Evolutionary conservation across 108 stramenopile genomes (phyloP), one percentile per base, ranked within the genome.

Genomic region (Epithemia pelagica): DNA sequence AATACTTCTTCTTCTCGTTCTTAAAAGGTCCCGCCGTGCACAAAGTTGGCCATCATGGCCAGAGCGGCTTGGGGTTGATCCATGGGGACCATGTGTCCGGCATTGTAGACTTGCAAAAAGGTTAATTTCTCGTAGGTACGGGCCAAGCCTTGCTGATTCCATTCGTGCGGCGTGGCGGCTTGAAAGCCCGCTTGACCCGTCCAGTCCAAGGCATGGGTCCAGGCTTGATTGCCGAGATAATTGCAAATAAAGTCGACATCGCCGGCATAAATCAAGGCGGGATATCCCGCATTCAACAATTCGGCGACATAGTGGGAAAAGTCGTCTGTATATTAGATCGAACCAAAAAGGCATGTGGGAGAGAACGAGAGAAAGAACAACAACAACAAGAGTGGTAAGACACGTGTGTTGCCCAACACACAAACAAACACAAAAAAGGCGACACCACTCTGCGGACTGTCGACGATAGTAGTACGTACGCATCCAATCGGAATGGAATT

Each of bases 231-330:
- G 28, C 98, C 98, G 28, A 97, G 73, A 75, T 94, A 96, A 81
- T 99, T 97, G 83, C 96, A 97, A 70, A 99, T 97, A 76, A 91
- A 98, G 76, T 99, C 98, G 22, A 90, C 79, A 73, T 99, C 98
- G 52, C 97, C 95, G 28, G 95, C 96, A 74, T 99, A 99, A 66
- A 99, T 91, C 53, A 97, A 80, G 2, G 89, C 88, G 15, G 88
- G 90, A 32, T 87, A 80, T 27, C 88, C 92, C 46, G 69, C 80
- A 68, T 91, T 75, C 61, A 98, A 76, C 70, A 98, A 62, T 52
- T 96, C 95, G 0, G 79, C 79, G 20, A 98, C 78, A 59, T 81
- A 80, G 30, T 71, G 65, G 46, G 89, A 76, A 67, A 91, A 95
- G 62, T 93, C 79, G 61, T 86, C 84, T 46, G 15, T 10, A 46